Evolutionary conservation across 1,284 basidiomycete genomes (phyloP), one percentile per base, ranked within the genome.

Genomic region (Malassezia globosa): DNA sequence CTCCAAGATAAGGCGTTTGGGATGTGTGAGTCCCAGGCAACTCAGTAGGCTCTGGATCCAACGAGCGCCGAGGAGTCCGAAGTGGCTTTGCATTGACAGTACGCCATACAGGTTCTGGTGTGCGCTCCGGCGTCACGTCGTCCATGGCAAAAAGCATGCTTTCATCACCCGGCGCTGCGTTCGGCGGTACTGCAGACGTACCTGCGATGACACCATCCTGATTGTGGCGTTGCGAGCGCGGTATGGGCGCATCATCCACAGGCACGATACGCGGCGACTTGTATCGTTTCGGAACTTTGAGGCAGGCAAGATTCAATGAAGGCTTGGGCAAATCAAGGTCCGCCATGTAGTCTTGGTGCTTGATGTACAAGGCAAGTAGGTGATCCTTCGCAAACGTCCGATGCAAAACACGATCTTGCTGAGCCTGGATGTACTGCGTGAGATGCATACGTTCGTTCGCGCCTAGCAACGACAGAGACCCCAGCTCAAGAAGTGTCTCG

Each of bases 401-500:
- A 0, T 82, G 81, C 1, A 81, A 76, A 61, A 84, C 83, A 35
- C 77, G 75, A 2, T 76, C 73, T 72, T 97, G 92, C 39, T 79
- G 76, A 6, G 70, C 54, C 22, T 78, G 77, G 3, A 84, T 76
- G 52, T 80, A 84, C 1, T 69, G 64, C 0, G 82, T 77, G 3
- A 97, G 78, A 46, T 82, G 79, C 37, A 78, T 78, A 50, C 94
- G 73, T 25, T 87, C 78, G 25, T 79, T 76, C 19, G 76, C 69
- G 3, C 83, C 77, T 39, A 95, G 78, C 41, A 76, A 73, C 58
- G 85, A 84, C 19, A 97, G 78, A 61, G 88, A 79, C 4, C 80
- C 79, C 24, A 77, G 77, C 68, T 95, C 88, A 19, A 97, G 78
- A 46, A 95, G 78, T 0, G 83, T 82, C 71, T 97, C 94, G 76